Percentiles rank a stretch among this genome's conserved stretches.
Evolutionary conservation across 139 green algal species (phyloP).

Genomic region (Chlorella vulgaris): DNA sequence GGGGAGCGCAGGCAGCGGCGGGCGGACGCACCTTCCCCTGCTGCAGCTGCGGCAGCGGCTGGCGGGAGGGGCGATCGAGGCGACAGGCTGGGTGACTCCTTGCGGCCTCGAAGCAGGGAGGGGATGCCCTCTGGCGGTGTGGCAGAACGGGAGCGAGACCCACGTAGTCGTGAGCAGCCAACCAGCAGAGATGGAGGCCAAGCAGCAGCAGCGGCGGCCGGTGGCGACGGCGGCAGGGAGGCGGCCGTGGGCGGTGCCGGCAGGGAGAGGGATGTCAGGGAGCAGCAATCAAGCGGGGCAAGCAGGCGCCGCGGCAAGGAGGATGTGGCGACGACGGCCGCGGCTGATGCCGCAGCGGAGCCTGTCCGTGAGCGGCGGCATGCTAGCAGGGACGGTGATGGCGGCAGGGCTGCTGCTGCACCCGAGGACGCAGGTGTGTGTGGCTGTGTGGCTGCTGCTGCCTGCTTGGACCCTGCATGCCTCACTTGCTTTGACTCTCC

Average conservation of each 20-base stretch:
- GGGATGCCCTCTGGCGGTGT: too few species aligned
- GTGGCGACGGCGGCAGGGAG: not conserved
- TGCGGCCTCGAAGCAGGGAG: not conserved
- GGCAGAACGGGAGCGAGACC: not conserved
- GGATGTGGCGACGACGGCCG: not conserved
- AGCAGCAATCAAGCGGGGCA: not conserved
- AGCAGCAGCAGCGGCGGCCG: not conserved
- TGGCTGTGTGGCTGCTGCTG: too few species aligned
- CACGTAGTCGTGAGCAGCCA: not conserved
- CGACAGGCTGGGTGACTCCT: not conserved
- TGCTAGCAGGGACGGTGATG: not conserved
- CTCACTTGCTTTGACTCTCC: too few species aligned
- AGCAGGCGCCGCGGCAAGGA: not conserved
- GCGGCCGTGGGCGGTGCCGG: not conserved
- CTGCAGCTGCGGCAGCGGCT: not conserved
- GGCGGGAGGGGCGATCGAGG: conserved; percentile 4
- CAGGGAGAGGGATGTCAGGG: not conserved
- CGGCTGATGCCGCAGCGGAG: not conserved
- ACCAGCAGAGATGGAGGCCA: not conserved
- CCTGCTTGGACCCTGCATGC: too few species aligned
- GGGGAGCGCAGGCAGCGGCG: too few species aligned
- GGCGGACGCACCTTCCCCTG: too few species aligned
- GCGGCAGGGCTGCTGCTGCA: too few species aligned
- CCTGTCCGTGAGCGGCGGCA: not conserved
- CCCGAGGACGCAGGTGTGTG: too few species aligned